Percentiles rank a stretch among this genome's conserved stretches.
phyloP scores from a whole-genome alignment of 352 stramenopile genomes.

The Globisporangium sylvaticum region DNA sequence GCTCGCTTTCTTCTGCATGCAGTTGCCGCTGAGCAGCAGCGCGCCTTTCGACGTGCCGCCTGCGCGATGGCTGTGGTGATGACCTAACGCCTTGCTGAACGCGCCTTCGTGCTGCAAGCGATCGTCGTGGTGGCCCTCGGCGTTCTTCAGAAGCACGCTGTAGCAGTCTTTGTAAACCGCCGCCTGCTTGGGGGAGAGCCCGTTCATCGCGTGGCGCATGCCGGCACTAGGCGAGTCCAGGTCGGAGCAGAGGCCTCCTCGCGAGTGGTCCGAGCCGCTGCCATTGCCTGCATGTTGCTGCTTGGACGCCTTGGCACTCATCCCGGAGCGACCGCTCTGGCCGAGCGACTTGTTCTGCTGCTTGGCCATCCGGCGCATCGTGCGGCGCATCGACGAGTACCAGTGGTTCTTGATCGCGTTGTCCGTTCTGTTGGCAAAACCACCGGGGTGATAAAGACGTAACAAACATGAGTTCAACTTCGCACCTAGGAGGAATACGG shows the following conservation, averaged over 20 bases:
- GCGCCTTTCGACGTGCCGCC: conserved; percentile 4
- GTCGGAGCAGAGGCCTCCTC: conserved; percentile 2
- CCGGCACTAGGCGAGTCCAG: conserved; percentile 12
- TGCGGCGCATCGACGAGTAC: conserved; percentile 90
- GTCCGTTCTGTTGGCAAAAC: conserved; percentile 46
- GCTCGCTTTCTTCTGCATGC: conserved; percentile 39
- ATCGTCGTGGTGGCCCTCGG: conserved; percentile 23
- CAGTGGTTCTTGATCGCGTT: conserved; percentile 90
- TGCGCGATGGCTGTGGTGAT: conserved; percentile 6
- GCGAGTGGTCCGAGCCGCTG: conserved; percentile 3
- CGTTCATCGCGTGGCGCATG: conserved; percentile 34
- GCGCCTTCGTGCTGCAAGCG: conserved; percentile 2
- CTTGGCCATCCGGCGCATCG: conserved; percentile 87
- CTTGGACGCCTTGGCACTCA: conserved; percentile 30
- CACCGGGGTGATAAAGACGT: neutral
- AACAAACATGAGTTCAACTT: neutral
- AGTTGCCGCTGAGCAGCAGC: neutral
- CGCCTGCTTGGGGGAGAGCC: conserved; percentile 56
- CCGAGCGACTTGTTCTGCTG: conserved; percentile 75
- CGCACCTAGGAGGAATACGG: too few relatives aligned
- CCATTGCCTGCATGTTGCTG: conserved; percentile 16
- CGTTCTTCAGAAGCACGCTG: conserved; percentile 59
- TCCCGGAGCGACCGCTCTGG: conserved; percentile 17
- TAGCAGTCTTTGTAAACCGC: conserved; percentile 78
- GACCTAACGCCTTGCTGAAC: conserved; percentile 14